Conservation (phyloP, 352 stramenopile genomes). For the Globisporangium middletonii region DNA sequence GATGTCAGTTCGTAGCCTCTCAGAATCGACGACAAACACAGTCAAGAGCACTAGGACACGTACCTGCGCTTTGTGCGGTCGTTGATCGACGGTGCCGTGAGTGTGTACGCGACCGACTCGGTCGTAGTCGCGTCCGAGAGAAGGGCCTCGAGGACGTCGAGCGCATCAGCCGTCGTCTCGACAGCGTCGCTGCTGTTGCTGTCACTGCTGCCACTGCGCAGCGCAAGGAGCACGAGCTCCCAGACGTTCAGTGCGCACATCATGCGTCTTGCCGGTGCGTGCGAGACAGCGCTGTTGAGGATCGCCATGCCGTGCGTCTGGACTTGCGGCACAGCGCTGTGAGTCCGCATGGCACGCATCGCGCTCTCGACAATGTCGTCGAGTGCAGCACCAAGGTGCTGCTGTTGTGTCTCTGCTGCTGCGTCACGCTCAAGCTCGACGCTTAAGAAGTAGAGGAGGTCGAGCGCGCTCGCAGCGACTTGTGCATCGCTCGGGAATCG, state of each 20-base stretch:
- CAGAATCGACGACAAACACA: not conserved
- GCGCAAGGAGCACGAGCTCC: conserved; percentile 22
- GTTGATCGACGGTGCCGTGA: conserved; percentile 5
- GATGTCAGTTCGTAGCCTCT: not conserved
- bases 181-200: conserved; percentile 13
- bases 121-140: conserved; percentile 21
- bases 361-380: conserved; percentile 19
- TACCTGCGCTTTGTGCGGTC: conserved; percentile 10
- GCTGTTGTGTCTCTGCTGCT: conserved; percentile 3
- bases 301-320: conserved; percentile 49
- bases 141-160: conserved; percentile 33
- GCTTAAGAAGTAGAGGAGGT: conserved; percentile 53
- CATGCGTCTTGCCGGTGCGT: conserved; percentile 24
- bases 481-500: conserved; percentile 29
- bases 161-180: conserved; percentile 19
- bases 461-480: conserved; percentile 34
- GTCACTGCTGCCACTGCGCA: conserved; percentile 11
- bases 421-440: conserved; percentile 30
- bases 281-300: conserved; percentile 28
- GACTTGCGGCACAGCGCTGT: conserved; percentile 29
- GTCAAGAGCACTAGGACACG: not conserved
- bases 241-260: conserved; percentile 18
- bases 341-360: conserved; percentile 28
- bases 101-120: conserved; percentile 6
- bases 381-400: conserved; percentile 2